Base-by-base conservation (phyloP, 441 rosid genomes). In the Populus hybrid region DNA sequence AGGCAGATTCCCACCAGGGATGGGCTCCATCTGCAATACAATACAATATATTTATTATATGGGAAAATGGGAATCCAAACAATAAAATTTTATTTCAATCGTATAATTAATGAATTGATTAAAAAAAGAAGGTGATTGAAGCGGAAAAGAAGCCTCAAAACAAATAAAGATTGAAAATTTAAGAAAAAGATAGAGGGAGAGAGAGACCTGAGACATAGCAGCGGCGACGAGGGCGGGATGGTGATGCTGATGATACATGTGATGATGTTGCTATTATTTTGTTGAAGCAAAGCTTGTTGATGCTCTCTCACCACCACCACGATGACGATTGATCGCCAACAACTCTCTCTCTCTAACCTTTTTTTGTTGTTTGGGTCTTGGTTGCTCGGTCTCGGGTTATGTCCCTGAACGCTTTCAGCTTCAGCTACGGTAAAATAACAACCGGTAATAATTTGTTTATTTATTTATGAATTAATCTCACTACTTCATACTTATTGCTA, bases 1-100 rank as follows among this genome's bases (percentile, higher is more conserved):
- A 87, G 98, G 99, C 87, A 96, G 92, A 86, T 96, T 96, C 86
- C 99, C 98, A 87, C 98, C 92, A 82, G 98, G 97, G 73, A 94
- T 90, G 69, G 98, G 98, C 89, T 96, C 98, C 85, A 96, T 90
- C 99, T 96, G 98, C 93, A 61, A 59, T 23, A 21, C 64, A n/a
- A 40, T 38, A 38, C 46, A 40, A 40, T 10, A 40, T 40, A 40
- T 10, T 40, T 10, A 10, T 40, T 40, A 40, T 40, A 40, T 40
- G 65, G 61, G n/a, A 0, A 59, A n/a, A 59, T 40, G 14, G 46
- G 57, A 46, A 46, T 46, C 57, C 57, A 21, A n/a, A 4, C 6
- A 61, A 21, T 61, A 61, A 21, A 61, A 59, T 8, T 21, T 59
- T 9, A 59, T 21, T 61, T 3, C 24, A 21, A 10, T 8, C 10